Evolutionary conservation across 306 rosid species (phyloP).

Genomic region (Trichosanthes cucumerina): DNA sequence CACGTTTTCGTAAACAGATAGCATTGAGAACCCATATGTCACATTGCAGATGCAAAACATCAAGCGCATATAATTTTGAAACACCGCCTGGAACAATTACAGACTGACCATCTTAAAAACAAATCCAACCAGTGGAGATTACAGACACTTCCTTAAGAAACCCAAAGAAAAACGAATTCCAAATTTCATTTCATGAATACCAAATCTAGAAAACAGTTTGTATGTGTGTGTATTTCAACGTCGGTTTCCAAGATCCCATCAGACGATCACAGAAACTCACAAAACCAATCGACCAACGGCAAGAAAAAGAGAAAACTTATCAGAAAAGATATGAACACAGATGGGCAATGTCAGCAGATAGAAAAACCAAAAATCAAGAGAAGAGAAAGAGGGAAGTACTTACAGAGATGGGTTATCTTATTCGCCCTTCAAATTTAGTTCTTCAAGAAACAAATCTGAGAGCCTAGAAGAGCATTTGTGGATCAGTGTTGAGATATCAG

Average conservation of each 20-base stretch:
- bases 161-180: neutral
- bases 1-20: neutral
- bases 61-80: neutral
- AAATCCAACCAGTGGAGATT: neutral
- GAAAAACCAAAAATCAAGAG: neutral
- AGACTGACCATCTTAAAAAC: neutral
- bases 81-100: neutral
- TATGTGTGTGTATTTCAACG: neutral
- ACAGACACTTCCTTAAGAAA: neutral
- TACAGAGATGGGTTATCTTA: slow-evolving; percentile 18
- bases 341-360: neutral
- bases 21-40: neutral
- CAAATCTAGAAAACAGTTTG: neutral
- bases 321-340: neutral
- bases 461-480: slow-evolving; percentile 20
- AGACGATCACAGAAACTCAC: neutral
- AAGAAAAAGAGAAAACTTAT: neutral
- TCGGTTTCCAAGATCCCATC: slow-evolving; percentile 3
- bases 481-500: neutral
- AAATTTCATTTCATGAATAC: neutral
- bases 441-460: slow-evolving; percentile 27
- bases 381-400: slow-evolving; percentile 16
- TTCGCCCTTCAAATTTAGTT: neutral
- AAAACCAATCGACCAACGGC: neutral
- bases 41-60: slow-evolving; percentile 1